Base-by-base conservation (phyloP, 2,329 filamentous ascomycete genomes). In the Ophiostoma ulmi region DNA sequence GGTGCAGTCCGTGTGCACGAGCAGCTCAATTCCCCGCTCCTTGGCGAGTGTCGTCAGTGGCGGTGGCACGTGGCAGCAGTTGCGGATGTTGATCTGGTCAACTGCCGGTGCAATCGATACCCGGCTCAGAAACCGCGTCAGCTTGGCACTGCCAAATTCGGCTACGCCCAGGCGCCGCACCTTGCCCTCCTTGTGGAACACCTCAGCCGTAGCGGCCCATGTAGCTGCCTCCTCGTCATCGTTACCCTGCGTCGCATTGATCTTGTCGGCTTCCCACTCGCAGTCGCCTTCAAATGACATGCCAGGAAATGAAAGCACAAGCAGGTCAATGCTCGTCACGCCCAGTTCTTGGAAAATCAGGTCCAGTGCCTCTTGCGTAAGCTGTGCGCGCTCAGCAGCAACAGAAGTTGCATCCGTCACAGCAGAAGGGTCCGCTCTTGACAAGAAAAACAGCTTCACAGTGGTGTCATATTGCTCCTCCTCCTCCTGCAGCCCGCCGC, bases 21-120 rank as follows among this genome's bases (percentile, higher is more conserved):
- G 83, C 71, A 99, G 83, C 79, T 98, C 93, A 73, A 99, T 93
- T 26, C 87, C 85, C 77, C 93, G 85, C 74, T 90, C 84, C 79
- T 92, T 94, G n/a, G 94, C 94, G 76, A 96, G 90, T 76, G 91
- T 81, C 72, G 93, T 89, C 73, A 99, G 85, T 14, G 93, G 90
- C 76, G 93, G 94, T 10, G 95, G 95, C 63, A 98, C 95, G 66
- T 93, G 94, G 81, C 95, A 99, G 83, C 94, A 98, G 80, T 98
- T 92, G 76, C 92, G 90, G 68, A 97, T 87, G 78, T 98, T 98
- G 84, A 99, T 97, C 84, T 99, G 95, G 80, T 98, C 89, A 58
- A 98, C 94, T 26, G 87, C 86, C 0, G 95, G 95, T 75, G 87
- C 87, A 72, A 97, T 83, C 58, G 83, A 84, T 31, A 92, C 90